Evolutionary conservation across 2,329 filamentous ascomycete genomes (phyloP).

Genomic region (Fonsecaea pedrosoi): DNA sequence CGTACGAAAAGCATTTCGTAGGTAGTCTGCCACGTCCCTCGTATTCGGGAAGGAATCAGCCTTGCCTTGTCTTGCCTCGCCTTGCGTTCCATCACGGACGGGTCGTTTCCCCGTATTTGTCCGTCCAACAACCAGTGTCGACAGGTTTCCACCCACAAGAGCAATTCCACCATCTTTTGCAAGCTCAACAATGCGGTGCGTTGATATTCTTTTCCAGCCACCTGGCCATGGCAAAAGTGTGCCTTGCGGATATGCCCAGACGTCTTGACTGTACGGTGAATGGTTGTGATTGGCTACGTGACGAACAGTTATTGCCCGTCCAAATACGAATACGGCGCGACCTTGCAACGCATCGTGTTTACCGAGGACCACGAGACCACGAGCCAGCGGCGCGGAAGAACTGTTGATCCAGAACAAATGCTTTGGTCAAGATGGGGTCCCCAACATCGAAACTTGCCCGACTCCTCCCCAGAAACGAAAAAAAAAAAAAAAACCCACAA

Average conservation of each 20-base stretch:
- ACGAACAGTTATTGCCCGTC: background rate
- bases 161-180: background rate
- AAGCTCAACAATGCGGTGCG: background rate
- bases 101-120: no score
- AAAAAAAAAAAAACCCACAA: background rate
- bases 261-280: background rate
- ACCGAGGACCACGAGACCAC: background rate
- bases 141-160: no score
- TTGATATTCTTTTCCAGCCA: background rate
- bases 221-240: background rate
- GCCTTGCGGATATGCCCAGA: background rate
- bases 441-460: background rate
- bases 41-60: constrained; percentile 16
- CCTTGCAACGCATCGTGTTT: no score
- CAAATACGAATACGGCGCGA: background rate
- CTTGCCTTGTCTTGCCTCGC: background rate
- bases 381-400: background rate
- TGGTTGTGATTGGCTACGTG: background rate
- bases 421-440: no score
- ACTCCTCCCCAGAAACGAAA: no score
- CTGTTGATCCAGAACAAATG: background rate
- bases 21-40: background rate
- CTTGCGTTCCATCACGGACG: background rate
- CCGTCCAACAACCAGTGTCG: no score
- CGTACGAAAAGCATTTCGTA: no score